Percentiles rank a stretch among this genome's conserved stretches.
These are phyloP conservation scores for Alternaria burnsii DNA, from an alignment of 2,329 filamentous ascomycete species.

Conservation along the genomic window DNA sequence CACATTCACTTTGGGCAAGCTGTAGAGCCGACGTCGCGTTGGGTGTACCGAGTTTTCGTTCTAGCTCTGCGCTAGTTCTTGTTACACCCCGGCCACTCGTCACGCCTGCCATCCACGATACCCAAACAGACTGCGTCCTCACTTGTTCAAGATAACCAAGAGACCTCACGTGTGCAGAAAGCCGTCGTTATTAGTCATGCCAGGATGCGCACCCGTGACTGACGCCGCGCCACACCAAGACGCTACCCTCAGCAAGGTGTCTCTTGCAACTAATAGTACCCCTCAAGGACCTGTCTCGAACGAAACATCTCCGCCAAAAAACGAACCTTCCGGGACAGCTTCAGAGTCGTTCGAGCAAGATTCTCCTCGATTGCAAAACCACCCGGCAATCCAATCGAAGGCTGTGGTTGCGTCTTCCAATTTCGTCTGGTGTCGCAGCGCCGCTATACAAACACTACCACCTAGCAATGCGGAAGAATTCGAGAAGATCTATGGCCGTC, in stretches of 20 bases:
- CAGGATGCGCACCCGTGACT: background rate
- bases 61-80: background rate
- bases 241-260: background rate
- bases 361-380: background rate
- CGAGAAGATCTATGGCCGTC: constrained; percentile 19
- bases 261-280: background rate
- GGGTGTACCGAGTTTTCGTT: background rate
- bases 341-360: background rate
- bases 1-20: background rate
- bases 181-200: background rate
- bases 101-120: background rate
- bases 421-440: constrained; percentile 20
- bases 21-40: background rate
- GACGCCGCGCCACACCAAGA: background rate
- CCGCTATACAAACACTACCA: constrained; percentile 26
- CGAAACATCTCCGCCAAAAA: background rate
- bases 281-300: background rate
- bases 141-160: background rate
- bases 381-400: background rate
- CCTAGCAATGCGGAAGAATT: constrained; percentile 15
- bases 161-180: background rate
- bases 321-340: background rate
- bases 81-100: background rate
- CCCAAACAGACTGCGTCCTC: background rate
- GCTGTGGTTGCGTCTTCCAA: background rate